phyloP scores from a whole-genome alignment of 202 grass and related monocot species.

The Zoysia matrella region DNA sequence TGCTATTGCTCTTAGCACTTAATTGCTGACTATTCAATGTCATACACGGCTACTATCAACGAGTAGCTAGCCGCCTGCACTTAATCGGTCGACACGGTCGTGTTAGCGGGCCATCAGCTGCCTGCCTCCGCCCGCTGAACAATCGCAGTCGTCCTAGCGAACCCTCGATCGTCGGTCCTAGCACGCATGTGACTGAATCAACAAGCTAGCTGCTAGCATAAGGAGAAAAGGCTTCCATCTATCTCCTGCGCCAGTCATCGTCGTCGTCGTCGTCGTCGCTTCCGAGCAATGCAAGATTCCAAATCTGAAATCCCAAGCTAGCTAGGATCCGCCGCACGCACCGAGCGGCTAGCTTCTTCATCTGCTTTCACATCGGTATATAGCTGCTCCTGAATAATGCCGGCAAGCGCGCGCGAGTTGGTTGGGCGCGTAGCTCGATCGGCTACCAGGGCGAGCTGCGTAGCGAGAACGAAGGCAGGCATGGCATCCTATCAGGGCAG shows the following conservation, averaged over 20 bases:
- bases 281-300: background rate
- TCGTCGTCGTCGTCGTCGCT: background rate
- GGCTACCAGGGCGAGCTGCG: too few species aligned
- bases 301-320: background rate
- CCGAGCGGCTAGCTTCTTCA: background rate
- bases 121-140: background rate
- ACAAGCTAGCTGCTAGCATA: too few species aligned
- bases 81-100: background rate
- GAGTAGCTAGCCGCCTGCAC: background rate
- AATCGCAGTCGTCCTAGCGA: constrained; percentile 5
- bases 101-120: background rate
- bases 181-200: background rate
- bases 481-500: background rate
- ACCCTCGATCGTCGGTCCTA: background rate
- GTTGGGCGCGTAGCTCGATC: too few species aligned
- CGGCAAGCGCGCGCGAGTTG: background rate
- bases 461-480: background rate
- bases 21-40: background rate
- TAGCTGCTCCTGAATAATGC: too few species aligned
- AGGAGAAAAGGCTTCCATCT: too few species aligned
- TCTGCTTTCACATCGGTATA: background rate
- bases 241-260: too few species aligned
- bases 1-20: too few species aligned
- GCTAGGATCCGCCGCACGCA: too few species aligned
- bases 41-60: background rate